Evolutionary conservation across 2,329 filamentous ascomycete genomes (phyloP).

Genomic region (Mycosphaerella arachidis): DNA sequence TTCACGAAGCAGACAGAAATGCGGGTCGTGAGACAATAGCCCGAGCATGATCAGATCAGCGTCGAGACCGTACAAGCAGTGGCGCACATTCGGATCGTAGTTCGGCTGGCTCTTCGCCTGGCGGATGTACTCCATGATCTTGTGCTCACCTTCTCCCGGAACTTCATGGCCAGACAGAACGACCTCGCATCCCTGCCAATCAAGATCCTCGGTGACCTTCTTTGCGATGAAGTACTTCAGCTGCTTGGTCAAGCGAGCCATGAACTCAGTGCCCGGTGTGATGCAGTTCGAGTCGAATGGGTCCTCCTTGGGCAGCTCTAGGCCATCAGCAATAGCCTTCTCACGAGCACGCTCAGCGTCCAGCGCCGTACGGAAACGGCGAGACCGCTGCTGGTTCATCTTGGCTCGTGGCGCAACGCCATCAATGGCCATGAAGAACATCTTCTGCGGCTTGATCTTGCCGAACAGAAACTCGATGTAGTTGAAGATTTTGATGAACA

Average conservation of each 20-base stretch:
- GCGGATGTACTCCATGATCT: constrained; percentile 99
- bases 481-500: constrained; percentile 99
- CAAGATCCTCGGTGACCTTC: constrained; percentile 92
- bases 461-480: constrained; percentile 98
- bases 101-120: constrained; percentile 91
- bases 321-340: constrained; percentile 82
- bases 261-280: constrained; percentile 94
- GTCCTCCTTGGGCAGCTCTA: constrained; percentile 90
- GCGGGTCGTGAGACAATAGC: constrained; percentile 92
- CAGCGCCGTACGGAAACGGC: constrained; percentile 88
- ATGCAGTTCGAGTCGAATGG: constrained; percentile 99
- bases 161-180: constrained; percentile 97
- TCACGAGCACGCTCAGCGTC: constrained; percentile 87
- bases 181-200: constrained; percentile 96
- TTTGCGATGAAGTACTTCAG: constrained; percentile 99
- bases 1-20: constrained; percentile 94
- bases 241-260: constrained; percentile 91
- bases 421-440: constrained; percentile 99
- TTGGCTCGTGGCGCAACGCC: constrained; percentile 96
- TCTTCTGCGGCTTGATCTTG: constrained; percentile 96
- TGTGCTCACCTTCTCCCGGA: constrained; percentile 96
- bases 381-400: constrained; percentile 98
- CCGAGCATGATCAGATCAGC: constrained; percentile 98
- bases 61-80: constrained; percentile 95
- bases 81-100: constrained; percentile 88